Conservation (phyloP, 768 basidiomycete species). For the Hygrophorus pudorinus region DNA sequence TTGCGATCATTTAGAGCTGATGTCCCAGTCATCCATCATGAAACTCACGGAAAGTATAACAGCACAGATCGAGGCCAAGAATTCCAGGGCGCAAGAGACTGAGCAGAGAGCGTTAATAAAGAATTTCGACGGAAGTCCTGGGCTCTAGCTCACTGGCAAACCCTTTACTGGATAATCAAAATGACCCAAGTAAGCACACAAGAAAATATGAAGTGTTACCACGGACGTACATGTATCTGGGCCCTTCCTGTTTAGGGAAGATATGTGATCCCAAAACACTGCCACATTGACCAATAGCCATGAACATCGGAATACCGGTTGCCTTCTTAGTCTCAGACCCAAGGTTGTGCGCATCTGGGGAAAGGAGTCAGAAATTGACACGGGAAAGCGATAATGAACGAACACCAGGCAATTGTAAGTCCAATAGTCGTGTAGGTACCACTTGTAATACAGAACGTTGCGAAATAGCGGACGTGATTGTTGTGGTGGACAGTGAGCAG, state of each 20-base stretch:
- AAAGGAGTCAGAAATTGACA: background rate
- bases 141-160: slow-evolving; percentile 40
- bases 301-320: slow-evolving; percentile 67
- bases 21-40: background rate
- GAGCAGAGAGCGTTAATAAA: background rate
- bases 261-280: slow-evolving; percentile 70
- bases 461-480: slow-evolving; percentile 62
- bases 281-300: slow-evolving; percentile 73
- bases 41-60: slow-evolving; percentile 38
- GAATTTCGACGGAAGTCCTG: too few species aligned
- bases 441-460: slow-evolving; percentile 65
- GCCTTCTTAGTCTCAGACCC: slow-evolving; percentile 74
- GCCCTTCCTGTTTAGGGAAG: slow-evolving; percentile 54
- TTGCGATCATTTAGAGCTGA: background rate
- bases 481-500: slow-evolving; percentile 45
- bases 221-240: slow-evolving; percentile 48
- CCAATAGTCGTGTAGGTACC: slow-evolving; percentile 75
- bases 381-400: slow-evolving; percentile 15
- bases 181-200: background rate
- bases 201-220: background rate
- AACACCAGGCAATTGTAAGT: slow-evolving; percentile 70
- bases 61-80: slow-evolving; percentile 45
- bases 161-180: slow-evolving; percentile 35
- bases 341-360: slow-evolving; percentile 60
- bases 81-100: slow-evolving; percentile 44